Evolutionary conservation across 495 filamentous ascomycete species (phyloP), one percentile per base, ranked within the genome.

Genomic region (Hapsidospora chrysogenum): DNA sequence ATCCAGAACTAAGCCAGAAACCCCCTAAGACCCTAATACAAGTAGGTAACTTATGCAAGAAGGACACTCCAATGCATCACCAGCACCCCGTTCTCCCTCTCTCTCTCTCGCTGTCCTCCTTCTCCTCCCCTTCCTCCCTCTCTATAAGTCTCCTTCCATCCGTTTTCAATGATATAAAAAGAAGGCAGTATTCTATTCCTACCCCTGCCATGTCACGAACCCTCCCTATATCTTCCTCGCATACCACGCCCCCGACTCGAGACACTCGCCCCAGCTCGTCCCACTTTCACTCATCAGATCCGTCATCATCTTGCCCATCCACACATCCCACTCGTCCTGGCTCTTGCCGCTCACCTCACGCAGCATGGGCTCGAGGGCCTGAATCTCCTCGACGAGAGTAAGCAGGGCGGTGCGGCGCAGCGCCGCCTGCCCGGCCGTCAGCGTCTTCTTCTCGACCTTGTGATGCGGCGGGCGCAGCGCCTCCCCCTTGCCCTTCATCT

Each of bases 181-280:
- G n/a, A n/a, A n/a, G n/a, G n/a, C n/a, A n/a, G n/a, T n/a, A n/a
- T n/a, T n/a, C n/a, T n/a, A n/a, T n/a, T n/a, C n/a, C n/a, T n/a
- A n/a, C n/a, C 36, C 3, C 3, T 17, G 11, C 33, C 16, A 35
- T 6, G 9, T 17, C 13, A 26, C 11, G n/a, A 4, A 11, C 2
- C 3, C 3, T 13, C 9, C 9, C 28, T 28, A 39, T 31, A 56
- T 55, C 43, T 58, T 68, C 60, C 85, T 92, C 43, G 81, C 85
- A 78, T 83, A 92, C 85, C 85, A 93, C n/a, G 82, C 85, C 35
- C 85, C 86, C 38, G 89, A 70, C 63, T 95, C 86, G 29, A 96
- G 57, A 54, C 85, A 92, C 57, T 96, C 86, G 28, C 86, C 84
- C 60, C 72, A 82, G 22, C 73, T 70, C 17, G 83, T 74, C 15